These are phyloP conservation scores for Echeveria elegans DNA, from an alignment of 164 flowering plant species.

Conservation along the genomic window DNA sequence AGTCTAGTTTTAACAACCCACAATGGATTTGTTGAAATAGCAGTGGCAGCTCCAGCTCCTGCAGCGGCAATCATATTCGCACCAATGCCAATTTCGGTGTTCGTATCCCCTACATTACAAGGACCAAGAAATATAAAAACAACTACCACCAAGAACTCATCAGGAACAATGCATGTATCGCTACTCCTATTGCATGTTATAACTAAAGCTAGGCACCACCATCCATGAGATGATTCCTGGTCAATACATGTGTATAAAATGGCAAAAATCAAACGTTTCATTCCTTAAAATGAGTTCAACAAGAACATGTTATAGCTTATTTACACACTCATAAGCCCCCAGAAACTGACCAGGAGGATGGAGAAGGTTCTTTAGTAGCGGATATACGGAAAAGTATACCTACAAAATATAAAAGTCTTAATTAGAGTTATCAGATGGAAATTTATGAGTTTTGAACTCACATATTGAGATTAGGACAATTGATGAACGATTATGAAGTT, in stretches of 20 bases:
- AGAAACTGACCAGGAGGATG: constrained; percentile 56
- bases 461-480: neutral
- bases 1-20: constrained; percentile 99
- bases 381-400: constrained; percentile 91
- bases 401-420: constrained; percentile 17
- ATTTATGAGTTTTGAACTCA: neutral
- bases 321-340: neutral
- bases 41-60: constrained; percentile 91
- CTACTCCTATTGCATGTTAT: neutral
- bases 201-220: neutral
- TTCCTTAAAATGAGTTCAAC: neutral
- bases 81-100: constrained; percentile 47
- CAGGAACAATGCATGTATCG: neutral
- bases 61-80: constrained; percentile 79
- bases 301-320: neutral
- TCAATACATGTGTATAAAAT: neutral
- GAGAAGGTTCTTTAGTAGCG: constrained; percentile 51
- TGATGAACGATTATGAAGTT: too few species aligned
- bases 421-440: neutral
- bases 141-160: neutral
- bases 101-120: constrained; percentile 26
- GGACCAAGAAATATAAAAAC: neutral
- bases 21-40: constrained; percentile 81
- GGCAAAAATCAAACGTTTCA: neutral
- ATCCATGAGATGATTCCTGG: neutral